Base-by-base conservation (phyloP, 2,329 filamentous ascomycete species). In the Neospermospora avenae region DNA sequence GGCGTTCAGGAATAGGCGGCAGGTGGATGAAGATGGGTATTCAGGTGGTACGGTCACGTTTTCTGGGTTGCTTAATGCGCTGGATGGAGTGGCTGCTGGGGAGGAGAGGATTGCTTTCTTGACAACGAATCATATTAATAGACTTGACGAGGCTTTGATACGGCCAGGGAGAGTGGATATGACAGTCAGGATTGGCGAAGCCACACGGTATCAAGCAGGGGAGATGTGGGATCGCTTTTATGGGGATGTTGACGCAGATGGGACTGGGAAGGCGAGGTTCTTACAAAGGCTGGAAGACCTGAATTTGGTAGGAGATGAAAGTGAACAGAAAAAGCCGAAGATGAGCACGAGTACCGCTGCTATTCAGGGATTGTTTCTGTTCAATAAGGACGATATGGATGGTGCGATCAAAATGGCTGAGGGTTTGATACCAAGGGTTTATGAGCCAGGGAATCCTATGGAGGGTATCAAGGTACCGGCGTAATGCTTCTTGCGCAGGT, bases 181-280 rank as follows among this genome's bases (percentile, higher is more conserved):
- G 88, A 95, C 91, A 67, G 84, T 96, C 3, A 85, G 91, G 57
- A 88, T 99, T 52, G 93, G 93, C 39, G 90, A 96, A 74, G 92
- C 93, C 34, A 93, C 90, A 2, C 81, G 85, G 60, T 89, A 90
- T 73, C 95, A 98, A 75, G 93, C 96, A 18, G 84, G 79, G 14
- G 81, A 88, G 74, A 89, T 99, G 77, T 99, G 93, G 92, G 89
- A 96, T 74, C 86, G 95, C 20, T 99, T 98, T 77, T 99, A 98
- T 71, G 89, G 89, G 3, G 90, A 96, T 35, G 78, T 91, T 24
- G 93, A 96, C 70, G 66, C 69, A 0, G 81, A 85, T 57, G 85
- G 86, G 16, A 74, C 76, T 5, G 83, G 85, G 20, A 85, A 86
- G 68, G 76, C 82, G 68, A 78, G 81, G 18, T 98, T 99, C 77